phyloP scores from a whole-genome alignment of 139 green algal species.

The Micractinium sp. region DNA sequence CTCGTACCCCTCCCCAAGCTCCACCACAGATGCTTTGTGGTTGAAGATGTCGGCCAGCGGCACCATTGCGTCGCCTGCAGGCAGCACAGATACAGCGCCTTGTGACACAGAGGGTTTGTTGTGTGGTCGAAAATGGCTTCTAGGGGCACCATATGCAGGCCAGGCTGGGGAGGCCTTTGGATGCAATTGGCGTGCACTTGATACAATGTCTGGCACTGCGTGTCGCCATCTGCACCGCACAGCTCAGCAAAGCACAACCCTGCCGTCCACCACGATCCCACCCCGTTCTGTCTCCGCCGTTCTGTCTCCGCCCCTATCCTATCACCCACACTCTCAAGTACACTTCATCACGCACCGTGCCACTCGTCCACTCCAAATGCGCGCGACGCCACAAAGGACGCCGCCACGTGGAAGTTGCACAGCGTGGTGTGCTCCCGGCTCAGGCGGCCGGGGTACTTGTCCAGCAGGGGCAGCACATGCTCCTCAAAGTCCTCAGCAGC shows the following conservation, averaged over 20 bases:
- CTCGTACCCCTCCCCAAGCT: slow-evolving; percentile 39
- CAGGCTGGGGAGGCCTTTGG: not conserved
- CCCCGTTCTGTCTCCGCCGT: not conserved
- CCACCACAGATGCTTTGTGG: slow-evolving; percentile 80
- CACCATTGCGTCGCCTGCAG: slow-evolving; percentile 75
- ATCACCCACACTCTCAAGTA: too few species aligned
- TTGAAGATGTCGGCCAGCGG: slow-evolving; percentile 92
- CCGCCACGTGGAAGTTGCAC: slow-evolving; percentile 62
- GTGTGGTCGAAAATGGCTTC: not conserved
- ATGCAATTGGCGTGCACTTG: too few species aligned
- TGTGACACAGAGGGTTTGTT: not conserved
- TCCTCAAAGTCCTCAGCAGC: slow-evolving; percentile 65
- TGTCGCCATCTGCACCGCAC: not conserved
- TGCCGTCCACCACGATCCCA: not conserved
- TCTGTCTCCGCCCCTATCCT: not conserved
- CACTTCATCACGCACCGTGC: slow-evolving; percentile 62
- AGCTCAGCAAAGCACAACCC: not conserved
- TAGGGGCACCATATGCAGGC: not conserved
- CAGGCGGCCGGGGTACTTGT: slow-evolving; percentile 44
- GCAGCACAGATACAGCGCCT: not conserved
- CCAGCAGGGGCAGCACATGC: slow-evolving; percentile 56
- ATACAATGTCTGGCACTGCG: too few species aligned
- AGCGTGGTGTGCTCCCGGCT: slow-evolving; percentile 27
- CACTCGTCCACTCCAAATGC: slow-evolving; percentile 81
- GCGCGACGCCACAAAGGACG: slow-evolving; percentile 75